Conservation (phyloP, 2,329 filamentous ascomycete genomes). For the Bipolaris bicolor region DNA sequence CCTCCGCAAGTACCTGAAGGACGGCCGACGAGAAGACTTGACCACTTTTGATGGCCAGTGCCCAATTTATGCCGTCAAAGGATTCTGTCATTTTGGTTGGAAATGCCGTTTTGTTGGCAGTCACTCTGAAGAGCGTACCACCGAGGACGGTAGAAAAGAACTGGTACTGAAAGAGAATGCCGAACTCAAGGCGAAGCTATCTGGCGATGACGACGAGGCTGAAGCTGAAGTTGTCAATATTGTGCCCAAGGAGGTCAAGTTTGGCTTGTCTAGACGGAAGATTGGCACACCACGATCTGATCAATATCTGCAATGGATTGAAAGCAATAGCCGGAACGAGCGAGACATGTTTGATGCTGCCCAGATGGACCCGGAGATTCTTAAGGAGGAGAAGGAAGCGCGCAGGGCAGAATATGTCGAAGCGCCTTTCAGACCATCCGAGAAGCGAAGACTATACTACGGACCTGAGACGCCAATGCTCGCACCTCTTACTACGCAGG, state of each 20-base stretch:
- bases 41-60: slow-evolving; percentile 78
- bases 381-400: slow-evolving; percentile 60
- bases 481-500: slow-evolving; percentile 95
- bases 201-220: slow-evolving; percentile 47
- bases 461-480: slow-evolving; percentile 89
- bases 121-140: slow-evolving; percentile 81
- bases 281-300: slow-evolving; percentile 75
- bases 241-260: slow-evolving; percentile 72
- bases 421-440: slow-evolving; percentile 84
- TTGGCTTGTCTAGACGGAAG: slow-evolving; percentile 75
- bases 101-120: slow-evolving; percentile 90
- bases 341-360: slow-evolving; percentile 45
- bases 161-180: slow-evolving; percentile 70
- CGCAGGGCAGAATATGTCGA: slow-evolving; percentile 82
- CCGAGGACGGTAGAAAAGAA: slow-evolving; percentile 81
- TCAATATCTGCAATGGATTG: slow-evolving; percentile 77
- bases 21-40: slow-evolving; percentile 82
- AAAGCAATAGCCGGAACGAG: slow-evolving; percentile 61
- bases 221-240: slow-evolving; percentile 76
- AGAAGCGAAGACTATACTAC: slow-evolving; percentile 94
- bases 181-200: slow-evolving; percentile 54
- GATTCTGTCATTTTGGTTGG: slow-evolving; percentile 84
- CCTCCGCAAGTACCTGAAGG: slow-evolving; percentile 80
- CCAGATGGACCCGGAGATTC: slow-evolving; percentile 36
- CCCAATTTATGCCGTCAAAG: slow-evolving; percentile 77